A percentile compares a stretch with the other conserved stretches of the same genome.
Evolutionary conservation across 73 alveolate genomes (phyloP).

Genomic region (Paramecium sonneborni): DNA sequence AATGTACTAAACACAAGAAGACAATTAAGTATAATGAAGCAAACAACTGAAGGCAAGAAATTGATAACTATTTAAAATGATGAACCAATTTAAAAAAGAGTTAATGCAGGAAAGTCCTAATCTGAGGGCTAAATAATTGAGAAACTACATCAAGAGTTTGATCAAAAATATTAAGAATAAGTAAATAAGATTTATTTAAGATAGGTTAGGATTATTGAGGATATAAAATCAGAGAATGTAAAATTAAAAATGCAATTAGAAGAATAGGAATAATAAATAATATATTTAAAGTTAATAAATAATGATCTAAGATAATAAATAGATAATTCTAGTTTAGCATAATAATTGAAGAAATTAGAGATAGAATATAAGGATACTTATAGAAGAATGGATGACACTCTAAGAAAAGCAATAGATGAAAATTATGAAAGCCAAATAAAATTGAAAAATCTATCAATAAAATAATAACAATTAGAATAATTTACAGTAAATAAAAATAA

Average conservation of each 20-base stretch:
- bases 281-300: not conserved
- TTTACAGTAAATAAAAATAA: not conserved
- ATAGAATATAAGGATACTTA: not conserved
- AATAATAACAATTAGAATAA: not conserved
- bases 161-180: not conserved
- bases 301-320: not conserved
- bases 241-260: slow-evolving; percentile 14
- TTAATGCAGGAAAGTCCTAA: not conserved
- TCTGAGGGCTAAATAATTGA: not conserved
- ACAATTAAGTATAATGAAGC: not conserved
- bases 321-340: not conserved
- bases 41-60: not conserved
- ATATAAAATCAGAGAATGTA: not conserved
- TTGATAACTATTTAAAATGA: not conserved
- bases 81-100: not conserved
- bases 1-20: not conserved
- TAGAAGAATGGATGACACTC: slow-evolving; percentile 14
- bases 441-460: not conserved
- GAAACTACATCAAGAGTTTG: not conserved
- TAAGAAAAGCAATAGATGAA: slow-evolving; percentile 11
- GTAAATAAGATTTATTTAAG: not conserved
- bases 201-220: not conserved
- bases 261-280: not conserved
- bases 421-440: not conserved
- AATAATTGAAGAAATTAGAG: not conserved